Base-by-base conservation (phyloP, 1,284 basidiomycete species). In the Heterobasidion irregulare region DNA sequence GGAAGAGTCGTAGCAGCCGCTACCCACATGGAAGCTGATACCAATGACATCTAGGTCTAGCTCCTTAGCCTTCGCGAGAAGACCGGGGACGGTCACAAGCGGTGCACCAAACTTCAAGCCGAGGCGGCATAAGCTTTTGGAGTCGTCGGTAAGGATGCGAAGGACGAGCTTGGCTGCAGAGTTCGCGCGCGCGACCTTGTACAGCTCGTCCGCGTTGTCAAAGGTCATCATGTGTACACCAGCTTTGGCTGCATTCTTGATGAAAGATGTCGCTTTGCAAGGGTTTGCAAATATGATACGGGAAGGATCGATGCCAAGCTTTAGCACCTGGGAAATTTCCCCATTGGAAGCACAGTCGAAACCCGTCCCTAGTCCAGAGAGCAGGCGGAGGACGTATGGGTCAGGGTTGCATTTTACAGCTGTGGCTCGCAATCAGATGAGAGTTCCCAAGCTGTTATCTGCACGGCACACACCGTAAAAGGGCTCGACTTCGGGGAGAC, bases 341-440 rank as follows among this genome's bases (percentile, higher is more conserved):
- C 88, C 87, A 64, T 93, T 91, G 47, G 95, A 98, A n/a, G 97
- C 97, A 66, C 97, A 99, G 73, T 99, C 97, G 74, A 99, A 99
- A 13, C 94, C 94, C 1, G 89, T 78, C 45, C 96, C 96, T 58
- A 98, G 75, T 26, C 89, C 83, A 10, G 94, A 92, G 45, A 99
- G 83, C 51, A 99, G 80, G 59, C 93, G 87, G 54, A 99, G 78
- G 50, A 99, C 86, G 65, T 93, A 91, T 2, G 94, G 93, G 66
- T 98, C 96, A 12, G 97, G 96, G 75, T 98, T 99, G 75, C 95
- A 98, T 75, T 98, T 98, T 67, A 97, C 87, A 55, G 94, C 90
- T 91, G 61, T 38, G 48, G 19, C 61, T 59, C 64, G 58, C 35
- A 56, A 57, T 56, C 63, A 57, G 55, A 58, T 56, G 59, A 43